Evolutionary conservation across 768 basidiomycete genomes (phyloP).

Genomic region (Tephrocybe sp.): DNA sequence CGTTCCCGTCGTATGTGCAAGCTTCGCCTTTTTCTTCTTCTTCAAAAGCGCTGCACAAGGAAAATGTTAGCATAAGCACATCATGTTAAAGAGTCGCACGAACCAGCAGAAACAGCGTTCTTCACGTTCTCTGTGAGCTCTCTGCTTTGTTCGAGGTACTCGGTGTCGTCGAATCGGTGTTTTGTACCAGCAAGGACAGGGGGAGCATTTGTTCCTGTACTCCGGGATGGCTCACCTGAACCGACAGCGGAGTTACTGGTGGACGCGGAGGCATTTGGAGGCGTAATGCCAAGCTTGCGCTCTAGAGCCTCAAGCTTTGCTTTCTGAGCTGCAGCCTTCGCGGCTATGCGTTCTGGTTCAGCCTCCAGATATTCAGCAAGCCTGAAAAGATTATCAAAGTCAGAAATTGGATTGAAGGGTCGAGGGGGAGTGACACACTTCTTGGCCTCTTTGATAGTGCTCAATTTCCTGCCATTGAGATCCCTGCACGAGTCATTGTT

Average conservation of each 20-base stretch:
- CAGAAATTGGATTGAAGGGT: neutral
- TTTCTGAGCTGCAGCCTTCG: conserved; percentile 71
- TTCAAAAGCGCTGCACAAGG: conserved; percentile 54
- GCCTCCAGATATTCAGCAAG: conserved; percentile 83
- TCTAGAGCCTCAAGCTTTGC: conserved; percentile 85
- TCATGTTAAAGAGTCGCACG: conserved; percentile 16
- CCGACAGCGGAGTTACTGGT: conserved; percentile 16
- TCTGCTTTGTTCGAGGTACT: conserved; percentile 87
- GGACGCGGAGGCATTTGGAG: conserved; percentile 27
- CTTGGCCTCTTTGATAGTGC: conserved; percentile 95
- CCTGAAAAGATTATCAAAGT: conserved; percentile 34
- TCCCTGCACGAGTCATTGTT: conserved; percentile 96
- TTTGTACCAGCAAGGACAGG: conserved; percentile 69
- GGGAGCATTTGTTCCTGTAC: conserved; percentile 29
- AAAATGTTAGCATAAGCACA: neutral
- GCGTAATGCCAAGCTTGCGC: conserved; percentile 73
- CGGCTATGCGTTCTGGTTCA: conserved; percentile 78
- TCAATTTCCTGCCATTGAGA: conserved; percentile 82
- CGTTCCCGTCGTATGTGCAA: conserved; percentile 25
- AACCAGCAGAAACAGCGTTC: conserved; percentile 85
- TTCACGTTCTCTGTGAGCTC: conserved; percentile 91
- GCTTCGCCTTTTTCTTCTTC: conserved; percentile 73
- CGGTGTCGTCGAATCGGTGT: conserved; percentile 87
- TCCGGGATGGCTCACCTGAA: conserved; percentile 29
- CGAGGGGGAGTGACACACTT: conserved; percentile 48